Conservation (phyloP, 2,329 filamentous ascomycete genomes). For the Phaeosphaeria sp. region DNA sequence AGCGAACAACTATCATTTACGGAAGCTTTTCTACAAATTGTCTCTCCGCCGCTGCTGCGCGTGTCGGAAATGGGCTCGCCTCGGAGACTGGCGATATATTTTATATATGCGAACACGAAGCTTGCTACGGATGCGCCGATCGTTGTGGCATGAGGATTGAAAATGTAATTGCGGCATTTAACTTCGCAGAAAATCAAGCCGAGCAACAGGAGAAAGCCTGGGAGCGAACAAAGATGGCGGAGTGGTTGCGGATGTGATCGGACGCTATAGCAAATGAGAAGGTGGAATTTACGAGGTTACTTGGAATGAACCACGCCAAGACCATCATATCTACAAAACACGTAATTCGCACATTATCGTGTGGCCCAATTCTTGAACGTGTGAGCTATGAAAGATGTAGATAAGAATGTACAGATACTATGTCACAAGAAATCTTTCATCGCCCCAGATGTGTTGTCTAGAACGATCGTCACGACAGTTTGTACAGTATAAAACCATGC, state of each 20-base stretch:
- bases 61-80: constrained; percentile 1
- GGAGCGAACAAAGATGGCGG: neutral
- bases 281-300: no score
- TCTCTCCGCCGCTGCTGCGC: constrained; percentile 1
- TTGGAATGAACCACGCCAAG: no score
- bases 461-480: neutral
- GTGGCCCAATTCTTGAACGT: no score
- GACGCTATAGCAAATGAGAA: neutral
- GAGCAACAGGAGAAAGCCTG: neutral
- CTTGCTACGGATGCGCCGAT: neutral
- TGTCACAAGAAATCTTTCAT: neutral
- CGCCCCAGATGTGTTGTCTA: neutral
- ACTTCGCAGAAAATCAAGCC: neutral
- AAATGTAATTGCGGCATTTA: neutral
- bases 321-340: no score
- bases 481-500: neutral
- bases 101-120: neutral
- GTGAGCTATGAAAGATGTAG: no score
- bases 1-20: neutral
- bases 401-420: no score
- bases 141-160: neutral
- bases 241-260: neutral
- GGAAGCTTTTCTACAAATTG: neutral
- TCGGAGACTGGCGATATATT: neutral
- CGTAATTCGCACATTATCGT: no score